phyloP scores from a whole-genome alignment of 306 rosid species.

The Prunus kanzakura region DNA sequence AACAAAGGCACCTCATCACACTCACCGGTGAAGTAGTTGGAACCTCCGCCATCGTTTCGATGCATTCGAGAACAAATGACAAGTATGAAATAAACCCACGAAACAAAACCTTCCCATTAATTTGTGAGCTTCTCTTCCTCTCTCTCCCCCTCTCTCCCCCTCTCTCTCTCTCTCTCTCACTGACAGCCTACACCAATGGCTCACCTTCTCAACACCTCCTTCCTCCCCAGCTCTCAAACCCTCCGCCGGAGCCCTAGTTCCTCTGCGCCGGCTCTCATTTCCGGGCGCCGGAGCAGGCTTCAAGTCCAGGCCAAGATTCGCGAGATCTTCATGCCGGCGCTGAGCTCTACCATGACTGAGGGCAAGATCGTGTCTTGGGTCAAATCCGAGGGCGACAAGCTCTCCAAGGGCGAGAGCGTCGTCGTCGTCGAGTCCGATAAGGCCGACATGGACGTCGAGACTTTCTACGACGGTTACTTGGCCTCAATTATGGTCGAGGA shows the following conservation, averaged over 20 bases:
- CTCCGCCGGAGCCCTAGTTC: constrained; percentile 22
- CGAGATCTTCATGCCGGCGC: constrained; percentile 97
- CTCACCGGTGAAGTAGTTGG: constrained; percentile 47
- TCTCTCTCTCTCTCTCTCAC: not conserved
- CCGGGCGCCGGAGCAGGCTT: constrained; percentile 19
- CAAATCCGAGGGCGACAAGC: constrained; percentile 91
- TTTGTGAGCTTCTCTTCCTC: not conserved
- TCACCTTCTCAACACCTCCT: constrained; percentile 69
- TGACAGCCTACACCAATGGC: constrained; percentile 44
- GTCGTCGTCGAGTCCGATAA: constrained; percentile 98
- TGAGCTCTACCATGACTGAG: constrained; percentile 97
- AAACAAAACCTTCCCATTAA: not conserved
- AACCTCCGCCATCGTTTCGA: constrained; percentile 76
- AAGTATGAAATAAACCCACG: not conserved
- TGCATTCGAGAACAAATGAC: constrained; percentile 47
- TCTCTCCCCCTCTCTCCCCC: not conserved
- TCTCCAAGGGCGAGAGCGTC: constrained; percentile 92
- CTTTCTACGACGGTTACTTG: constrained; percentile 89
- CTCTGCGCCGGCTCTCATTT: not conserved
- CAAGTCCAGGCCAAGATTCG: constrained; percentile 81
- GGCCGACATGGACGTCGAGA: constrained; percentile 99
- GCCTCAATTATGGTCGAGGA: constrained; percentile 96
- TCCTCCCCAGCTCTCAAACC: constrained; percentile 40
- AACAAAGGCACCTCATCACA: not conserved
- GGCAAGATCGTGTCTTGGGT: constrained; percentile 96